Base-by-base conservation (phyloP, 495 filamentous ascomycete genomes). In the Penicillium lividum region DNA sequence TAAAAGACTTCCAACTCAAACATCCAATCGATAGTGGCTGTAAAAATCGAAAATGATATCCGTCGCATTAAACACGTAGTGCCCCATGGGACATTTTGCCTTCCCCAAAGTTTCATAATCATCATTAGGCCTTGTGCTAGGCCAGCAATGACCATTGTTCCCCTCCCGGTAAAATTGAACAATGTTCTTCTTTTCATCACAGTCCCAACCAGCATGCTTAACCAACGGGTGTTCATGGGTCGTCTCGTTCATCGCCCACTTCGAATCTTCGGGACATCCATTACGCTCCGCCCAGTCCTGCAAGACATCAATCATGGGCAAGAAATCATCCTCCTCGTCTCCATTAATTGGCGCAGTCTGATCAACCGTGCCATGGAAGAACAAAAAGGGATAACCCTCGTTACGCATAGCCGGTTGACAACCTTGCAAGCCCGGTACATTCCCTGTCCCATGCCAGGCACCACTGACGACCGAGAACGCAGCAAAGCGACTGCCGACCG, bases 351-450 rank as follows among this genome's bases (percentile, higher is more conserved):
- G 64, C 8, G 64, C 64, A 0, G 64, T 69, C 3, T 61, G 66
- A 60, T 80, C 78, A 1, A 54, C 65, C 3, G 72, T 73, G 33
- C 81, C 82, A 55, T 85, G 80, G 67, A 85, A 82, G 11, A 78
- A 74, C 27, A 84, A 51, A 25, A 85, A 25, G 66, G 80, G 45
- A 77, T 62, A 40, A 13, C 66, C 66, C 38, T 62, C 56, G 0
- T 48, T 46, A 6, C 64, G 58, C 25, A 51, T 11, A 0, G 61
- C 58, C 6, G 66, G 64, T 11, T 36, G 13, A 47, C 66, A 69
- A 7, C 71, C 61, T 9, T 56, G 63, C 1, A 76, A 66, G 2
- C 66, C 68, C 5, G 77, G 64, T 0, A 59, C 60, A 51, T 77
- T 78, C 25, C 69, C 66, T 6, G 77, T 75, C n/a, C 65, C 30